Evolutionary conservation across 139 green algal genomes (phyloP).

Genomic region (Pseudopediastrum boryanum): DNA sequence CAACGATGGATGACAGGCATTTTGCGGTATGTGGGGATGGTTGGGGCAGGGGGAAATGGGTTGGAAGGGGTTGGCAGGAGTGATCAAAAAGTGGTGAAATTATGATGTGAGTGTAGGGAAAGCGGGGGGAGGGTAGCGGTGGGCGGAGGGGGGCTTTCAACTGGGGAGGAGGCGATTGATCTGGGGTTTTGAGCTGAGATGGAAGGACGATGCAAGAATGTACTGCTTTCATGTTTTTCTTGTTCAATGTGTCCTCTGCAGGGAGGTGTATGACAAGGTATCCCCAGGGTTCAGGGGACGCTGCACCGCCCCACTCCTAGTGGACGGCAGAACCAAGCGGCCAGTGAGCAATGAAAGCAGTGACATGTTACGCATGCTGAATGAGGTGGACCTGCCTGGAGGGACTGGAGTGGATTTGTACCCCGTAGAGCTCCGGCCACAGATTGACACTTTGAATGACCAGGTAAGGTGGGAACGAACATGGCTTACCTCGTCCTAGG

Average conservation of each 20-base stretch:
- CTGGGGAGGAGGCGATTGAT: neutral
- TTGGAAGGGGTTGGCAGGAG: too few relatives aligned
- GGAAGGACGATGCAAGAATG: neutral
- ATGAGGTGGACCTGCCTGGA: constrained; percentile 56
- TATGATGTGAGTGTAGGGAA: too few relatives aligned
- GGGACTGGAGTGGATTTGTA: constrained; percentile 62
- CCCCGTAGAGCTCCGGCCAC: constrained; percentile 50
- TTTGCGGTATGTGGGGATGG: too few relatives aligned
- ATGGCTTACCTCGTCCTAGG: too few relatives aligned
- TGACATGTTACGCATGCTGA: constrained; percentile 76
- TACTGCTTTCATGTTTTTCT: constrained; percentile 19
- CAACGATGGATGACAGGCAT: too few relatives aligned
- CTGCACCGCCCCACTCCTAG: constrained; percentile 89
- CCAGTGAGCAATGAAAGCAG: constrained; percentile 81
- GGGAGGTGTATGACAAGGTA: constrained; percentile 82
- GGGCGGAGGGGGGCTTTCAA: neutral
- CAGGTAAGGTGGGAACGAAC: too few relatives aligned
- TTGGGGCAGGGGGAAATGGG: too few relatives aligned
- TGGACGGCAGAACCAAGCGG: constrained; percentile 61
- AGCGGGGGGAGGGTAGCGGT: too few relatives aligned
- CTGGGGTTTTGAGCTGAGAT: neutral
- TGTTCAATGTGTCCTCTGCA: constrained; percentile 35
- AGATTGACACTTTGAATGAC: constrained; percentile 79
- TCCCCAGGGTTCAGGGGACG: constrained; percentile 75
- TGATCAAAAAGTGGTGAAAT: too few relatives aligned